Base-by-base conservation (phyloP, 768 basidiomycete genomes). In the Boletus sp. region DNA sequence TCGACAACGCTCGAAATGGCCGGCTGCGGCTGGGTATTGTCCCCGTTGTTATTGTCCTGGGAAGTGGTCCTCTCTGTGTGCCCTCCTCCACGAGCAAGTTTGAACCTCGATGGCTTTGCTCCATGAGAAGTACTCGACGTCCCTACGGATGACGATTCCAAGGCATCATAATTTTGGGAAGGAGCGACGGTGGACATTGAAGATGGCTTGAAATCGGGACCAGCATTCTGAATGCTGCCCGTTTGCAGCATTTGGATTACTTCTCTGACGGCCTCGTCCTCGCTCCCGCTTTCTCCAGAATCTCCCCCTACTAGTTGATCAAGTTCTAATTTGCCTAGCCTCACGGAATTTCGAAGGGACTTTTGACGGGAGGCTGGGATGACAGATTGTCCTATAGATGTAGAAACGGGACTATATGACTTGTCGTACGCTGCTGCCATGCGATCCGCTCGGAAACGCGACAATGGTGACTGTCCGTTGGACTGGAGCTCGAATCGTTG, bases 401-500 rank as follows among this genome's bases (percentile, higher is more conserved):
- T 74, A 30, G 76, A 75, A 15, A 72, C 24, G 6, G 66, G 58
- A 28, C 71, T 62, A n/a, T 67, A 58, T 14, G 80, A 71, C n/a
- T 74, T 67, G 57, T 75, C 74, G 60, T 81, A 83, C 1, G 81
- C 75, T 28, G 78, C 75, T 15, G 78, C 76, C 54, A 86, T 72
- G 20, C 78, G 80, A 41, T 74, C 79, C 1, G 84, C 80, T 66
- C 83, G 90, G 70, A 91, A 90, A 40, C 77, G 81, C 12, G 90
- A 91, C 40, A 86, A 70, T 0, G 77, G 64, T 7, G 82, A 76
- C 64, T 82, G 86, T 42, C 77, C 72, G 17, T 66, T 72, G 15
- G 73, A 58, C 37, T 82, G 80, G 9, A 58, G 11, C 44, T 52
- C 41, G 24, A 20, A 17, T 14, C 29, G 35, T 7, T 28, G 35